These are phyloP conservation scores for Schizothecium vesticola DNA, from an alignment of 495 filamentous ascomycete genomes.

Conservation along the genomic window DNA sequence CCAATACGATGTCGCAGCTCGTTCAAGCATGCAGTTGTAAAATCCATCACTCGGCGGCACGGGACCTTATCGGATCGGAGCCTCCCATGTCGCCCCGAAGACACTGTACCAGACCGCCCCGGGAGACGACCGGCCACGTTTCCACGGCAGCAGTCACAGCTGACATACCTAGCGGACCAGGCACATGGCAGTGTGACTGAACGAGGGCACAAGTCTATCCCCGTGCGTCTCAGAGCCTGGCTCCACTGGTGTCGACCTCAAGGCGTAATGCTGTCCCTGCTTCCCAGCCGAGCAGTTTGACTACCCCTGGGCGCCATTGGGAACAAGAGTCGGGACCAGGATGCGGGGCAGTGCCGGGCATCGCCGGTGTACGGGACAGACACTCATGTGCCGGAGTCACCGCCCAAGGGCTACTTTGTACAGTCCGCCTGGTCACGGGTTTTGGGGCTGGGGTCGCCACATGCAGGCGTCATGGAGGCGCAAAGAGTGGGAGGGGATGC, in stretches of 20 bases:
- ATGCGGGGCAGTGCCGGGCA: not conserved
- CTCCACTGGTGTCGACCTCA: not conserved
- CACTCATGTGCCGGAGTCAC: not conserved
- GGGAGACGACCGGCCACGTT: not conserved
- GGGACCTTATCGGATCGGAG: not conserved
- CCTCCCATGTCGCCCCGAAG: not conserved
- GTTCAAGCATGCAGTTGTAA: not conserved
- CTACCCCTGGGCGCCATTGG: not conserved
- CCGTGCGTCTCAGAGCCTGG: too few relatives aligned
- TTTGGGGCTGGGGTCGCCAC: not conserved
- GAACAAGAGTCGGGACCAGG: not conserved
- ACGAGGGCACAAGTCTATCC: too few relatives aligned
- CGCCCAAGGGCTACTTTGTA: not conserved
- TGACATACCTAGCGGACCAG: too few relatives aligned
- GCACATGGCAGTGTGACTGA: too few relatives aligned
- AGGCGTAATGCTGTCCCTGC: too few relatives aligned
- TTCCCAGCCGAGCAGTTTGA: not conserved
- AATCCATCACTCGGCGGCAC: not conserved
- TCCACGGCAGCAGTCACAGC: too few relatives aligned
- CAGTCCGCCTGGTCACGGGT: not conserved
- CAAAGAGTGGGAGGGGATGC: not conserved
- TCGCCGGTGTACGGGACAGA: not conserved
- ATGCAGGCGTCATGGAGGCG: not conserved
- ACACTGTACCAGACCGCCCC: not conserved
- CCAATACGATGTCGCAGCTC: not conserved